phyloP scores from a whole-genome alignment of 371 early-diverging fungal genomes.

The Coemansia sp. region DNA sequence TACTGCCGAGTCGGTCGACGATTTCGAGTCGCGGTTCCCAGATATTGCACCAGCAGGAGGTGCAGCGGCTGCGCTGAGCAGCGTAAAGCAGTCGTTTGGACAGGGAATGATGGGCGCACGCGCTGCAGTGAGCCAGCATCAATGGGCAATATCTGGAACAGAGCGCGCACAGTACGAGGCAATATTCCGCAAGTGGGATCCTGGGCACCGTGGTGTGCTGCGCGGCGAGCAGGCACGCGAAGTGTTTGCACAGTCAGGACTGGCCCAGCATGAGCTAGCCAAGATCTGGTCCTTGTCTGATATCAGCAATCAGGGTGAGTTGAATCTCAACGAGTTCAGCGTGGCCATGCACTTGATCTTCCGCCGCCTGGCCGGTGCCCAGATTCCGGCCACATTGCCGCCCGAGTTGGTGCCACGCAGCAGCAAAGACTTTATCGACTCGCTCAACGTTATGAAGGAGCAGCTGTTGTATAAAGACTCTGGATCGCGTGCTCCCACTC shows the following conservation, averaged over 20 bases:
- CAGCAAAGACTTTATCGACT: conserved; percentile 35
- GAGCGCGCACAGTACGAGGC: conserved; percentile 80
- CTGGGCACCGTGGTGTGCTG: conserved; percentile 69
- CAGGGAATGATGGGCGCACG: conserved; percentile 24
- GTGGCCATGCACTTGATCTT: conserved; percentile 93
- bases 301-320: conserved; percentile 78
- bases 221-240: conserved; percentile 78
- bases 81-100: conserved; percentile 35
- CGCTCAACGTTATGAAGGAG: conserved; percentile 39
- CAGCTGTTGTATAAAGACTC: conserved; percentile 30
- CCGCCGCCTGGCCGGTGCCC: conserved; percentile 72
- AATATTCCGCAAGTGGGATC: conserved; percentile 88
- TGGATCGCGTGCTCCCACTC: neutral
- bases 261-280: conserved; percentile 72
- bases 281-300: conserved; percentile 89
- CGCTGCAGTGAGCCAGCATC: conserved; percentile 20
- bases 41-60: conserved; percentile 23
- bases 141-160: conserved; percentile 76
- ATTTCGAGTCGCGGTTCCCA: conserved; percentile 43
- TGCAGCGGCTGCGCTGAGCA: conserved; percentile 15
- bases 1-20: conserved; percentile 13
- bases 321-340: conserved; percentile 88
- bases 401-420: conserved; percentile 60
- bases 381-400: conserved; percentile 76
- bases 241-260: conserved; percentile 83